Base-by-base conservation (phyloP, 768 basidiomycete genomes). In the Mycena epipterygia region DNA sequence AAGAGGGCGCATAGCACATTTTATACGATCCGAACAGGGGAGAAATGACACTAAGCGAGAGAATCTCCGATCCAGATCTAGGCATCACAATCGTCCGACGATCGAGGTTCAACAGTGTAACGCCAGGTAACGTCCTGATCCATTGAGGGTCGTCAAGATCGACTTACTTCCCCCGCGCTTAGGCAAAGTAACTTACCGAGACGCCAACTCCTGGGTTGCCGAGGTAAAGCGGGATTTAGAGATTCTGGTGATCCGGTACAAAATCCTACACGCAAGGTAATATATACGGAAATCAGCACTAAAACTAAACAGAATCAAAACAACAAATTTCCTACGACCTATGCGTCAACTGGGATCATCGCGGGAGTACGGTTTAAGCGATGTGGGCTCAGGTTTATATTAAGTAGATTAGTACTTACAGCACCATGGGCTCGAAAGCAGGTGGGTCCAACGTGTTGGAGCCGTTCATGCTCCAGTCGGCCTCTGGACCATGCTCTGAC, bases 391-490 rank as follows among this genome's bases (percentile, higher is more conserved):
- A 65, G 49, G 57, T 58, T 52, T 32, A 67, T n/a, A 44, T 56
- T 63, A 35, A 11, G n/a, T n/a, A n/a, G n/a, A n/a, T n/a, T n/a
- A 23, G 55, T 30, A 44, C 52, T 64, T 72, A 63, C 60, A 71
- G 51, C 42, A 62, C 64, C 70, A 66, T 72, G 23, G 74, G 69
- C 49, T 76, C 71, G n/a, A 73, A 74, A 60, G 63, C 42, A 25
- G 73, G 67, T 32, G 70, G 67, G n/a, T 70, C 78, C 46, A 75
- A 74, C 25, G 67, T 25, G 44, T 74, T 64, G 64, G 76, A 67
- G 33, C 30, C 68, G 13, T 76, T 70, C 27, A 74, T 63, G 73
- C 84, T 86, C 85, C 85, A 86, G 74, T 86, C 86, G 44, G 84
- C 81, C 71, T 87, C 86, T 62, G 41, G 62, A 41, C 19, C 66